These are phyloP conservation scores for Tricholoma furcatifolium DNA, from an alignment of 768 basidiomycete genomes.

Conservation along the genomic window DNA sequence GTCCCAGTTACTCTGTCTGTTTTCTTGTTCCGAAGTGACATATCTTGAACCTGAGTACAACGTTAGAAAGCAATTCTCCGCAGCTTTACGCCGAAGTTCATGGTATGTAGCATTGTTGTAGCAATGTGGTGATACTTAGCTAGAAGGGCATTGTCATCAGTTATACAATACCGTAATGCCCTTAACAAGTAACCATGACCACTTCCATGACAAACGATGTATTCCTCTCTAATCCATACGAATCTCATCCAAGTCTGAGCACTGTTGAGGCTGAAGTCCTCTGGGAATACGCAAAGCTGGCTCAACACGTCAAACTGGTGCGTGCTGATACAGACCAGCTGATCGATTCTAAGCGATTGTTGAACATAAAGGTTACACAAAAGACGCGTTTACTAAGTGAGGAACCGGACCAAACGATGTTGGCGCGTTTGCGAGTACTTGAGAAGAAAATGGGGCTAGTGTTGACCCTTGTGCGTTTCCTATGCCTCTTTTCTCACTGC, in stretches of 20 bases:
- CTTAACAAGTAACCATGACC: conserved; percentile 20
- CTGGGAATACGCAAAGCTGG: conserved; percentile 91
- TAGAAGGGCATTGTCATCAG: background rate
- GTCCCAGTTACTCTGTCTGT: too few species aligned
- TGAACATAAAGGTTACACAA: conserved; percentile 49
- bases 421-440: conserved; percentile 73
- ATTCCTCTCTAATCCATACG: conserved; percentile 69
- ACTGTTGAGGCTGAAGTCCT: conserved; percentile 75
- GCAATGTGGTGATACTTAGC: background rate
- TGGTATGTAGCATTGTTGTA: too few species aligned
- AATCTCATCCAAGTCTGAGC: conserved; percentile 64
- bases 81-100: too few species aligned
- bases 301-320: conserved; percentile 78
- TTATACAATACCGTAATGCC: background rate
- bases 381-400: conserved; percentile 71
- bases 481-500: background rate
- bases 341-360: conserved; percentile 1
- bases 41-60: too few species aligned
- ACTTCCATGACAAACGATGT: conserved; percentile 36
- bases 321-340: conserved; percentile 21
- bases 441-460: conserved; percentile 97
- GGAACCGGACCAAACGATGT: conserved; percentile 74
- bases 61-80: too few species aligned
- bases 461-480: conserved; percentile 72
- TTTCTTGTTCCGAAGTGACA: too few species aligned